Percentiles rank a stretch among this genome's conserved stretches.
These are phyloP conservation scores for Alternaria conjuncta DNA, from an alignment of 2,329 filamentous ascomycete species.

Conservation along the genomic window DNA sequence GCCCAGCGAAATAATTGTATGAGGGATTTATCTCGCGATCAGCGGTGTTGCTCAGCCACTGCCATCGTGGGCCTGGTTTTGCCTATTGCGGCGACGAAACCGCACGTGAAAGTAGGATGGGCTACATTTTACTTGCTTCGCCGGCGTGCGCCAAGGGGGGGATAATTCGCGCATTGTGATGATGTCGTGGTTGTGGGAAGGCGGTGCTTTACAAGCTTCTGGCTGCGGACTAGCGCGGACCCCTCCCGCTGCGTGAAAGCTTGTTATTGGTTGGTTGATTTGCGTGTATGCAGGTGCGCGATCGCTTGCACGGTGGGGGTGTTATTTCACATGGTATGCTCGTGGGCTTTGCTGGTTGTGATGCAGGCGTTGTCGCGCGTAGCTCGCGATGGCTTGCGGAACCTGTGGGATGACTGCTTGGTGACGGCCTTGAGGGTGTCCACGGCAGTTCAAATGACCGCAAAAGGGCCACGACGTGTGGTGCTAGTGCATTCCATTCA, in stretches of 20 bases:
- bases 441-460: background rate
- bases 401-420: background rate
- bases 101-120: background rate
- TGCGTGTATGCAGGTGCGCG: background rate
- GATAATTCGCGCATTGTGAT: conserved; percentile 1
- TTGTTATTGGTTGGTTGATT: background rate
- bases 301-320: background rate
- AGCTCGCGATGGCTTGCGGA: background rate
- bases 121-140: background rate
- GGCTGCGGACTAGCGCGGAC: background rate
- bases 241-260: background rate
- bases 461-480: background rate
- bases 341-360: background rate
- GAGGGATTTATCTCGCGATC: conserved; percentile 5
- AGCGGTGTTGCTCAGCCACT: conserved; percentile 3
- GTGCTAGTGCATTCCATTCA: background rate
- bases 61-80: background rate
- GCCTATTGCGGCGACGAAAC: background rate
- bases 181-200: background rate
- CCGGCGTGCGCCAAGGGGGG: background rate
- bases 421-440: background rate
- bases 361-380: background rate
- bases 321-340: background rate
- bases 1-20: background rate
- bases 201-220: background rate